Percentiles rank a stretch among this genome's conserved stretches.
phyloP scores from a whole-genome alignment of 2,329 filamentous ascomycete genomes.

The Lachnellula subtilissima region DNA sequence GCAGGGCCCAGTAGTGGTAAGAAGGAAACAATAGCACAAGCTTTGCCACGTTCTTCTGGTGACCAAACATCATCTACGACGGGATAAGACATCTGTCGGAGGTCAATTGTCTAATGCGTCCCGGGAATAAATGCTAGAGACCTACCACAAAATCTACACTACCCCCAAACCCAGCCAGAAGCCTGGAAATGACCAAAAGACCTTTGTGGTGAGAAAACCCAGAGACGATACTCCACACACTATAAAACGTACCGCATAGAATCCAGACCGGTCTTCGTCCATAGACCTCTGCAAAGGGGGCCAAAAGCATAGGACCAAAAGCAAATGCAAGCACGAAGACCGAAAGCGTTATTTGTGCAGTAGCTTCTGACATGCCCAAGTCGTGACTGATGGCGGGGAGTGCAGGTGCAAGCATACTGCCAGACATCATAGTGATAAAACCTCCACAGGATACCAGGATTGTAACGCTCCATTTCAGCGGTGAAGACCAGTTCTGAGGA shows the following conservation, averaged over 20 bases:
- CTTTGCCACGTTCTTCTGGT: slow-evolving; percentile 55
- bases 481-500: slow-evolving; percentile 12
- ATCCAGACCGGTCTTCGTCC: slow-evolving; percentile 57
- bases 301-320: slow-evolving; percentile 50
- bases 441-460: slow-evolving; percentile 41
- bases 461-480: slow-evolving; percentile 42
- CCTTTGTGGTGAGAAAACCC: slow-evolving; percentile 43
- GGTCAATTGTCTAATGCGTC: no score
- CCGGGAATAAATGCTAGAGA: no score
- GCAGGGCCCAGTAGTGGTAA: slow-evolving; percentile 59
- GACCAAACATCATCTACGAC: slow-evolving; percentile 51
- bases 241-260: slow-evolving; percentile 46
- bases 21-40: slow-evolving; percentile 55
- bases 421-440: slow-evolving; percentile 45
- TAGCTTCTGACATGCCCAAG: slow-evolving; percentile 42
- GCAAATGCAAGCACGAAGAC: slow-evolving; percentile 40
- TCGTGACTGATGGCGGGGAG: slow-evolving; percentile 47
- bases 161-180: slow-evolving; percentile 52
- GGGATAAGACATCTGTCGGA: slow-evolving; percentile 29
- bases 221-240: slow-evolving; percentile 49
- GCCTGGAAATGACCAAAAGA: slow-evolving; percentile 53
- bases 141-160: slow-evolving; percentile 46
- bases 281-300: slow-evolving; percentile 56
- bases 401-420: slow-evolving; percentile 48
- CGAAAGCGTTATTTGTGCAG: slow-evolving; percentile 39